Base-by-base conservation (phyloP, 352 stramenopile species). In the Phytophthora pluvialis region DNA sequence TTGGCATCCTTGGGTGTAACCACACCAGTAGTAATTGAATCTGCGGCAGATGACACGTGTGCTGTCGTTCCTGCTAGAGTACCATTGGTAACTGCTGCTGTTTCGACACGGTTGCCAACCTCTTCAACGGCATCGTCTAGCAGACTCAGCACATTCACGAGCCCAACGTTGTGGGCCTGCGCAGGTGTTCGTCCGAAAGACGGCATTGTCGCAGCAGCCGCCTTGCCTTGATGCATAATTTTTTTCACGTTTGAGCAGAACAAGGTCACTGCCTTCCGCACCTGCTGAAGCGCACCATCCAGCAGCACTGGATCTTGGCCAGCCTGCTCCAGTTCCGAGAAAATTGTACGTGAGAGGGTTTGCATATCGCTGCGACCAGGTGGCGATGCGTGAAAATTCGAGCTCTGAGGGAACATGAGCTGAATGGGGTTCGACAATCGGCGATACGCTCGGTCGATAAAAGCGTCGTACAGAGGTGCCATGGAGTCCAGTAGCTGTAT, bases 371-470 rank as follows among this genome's bases (percentile, higher is more conserved):
- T 93, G 11, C 86, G 80, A 25, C 84, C 88, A 10, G 88, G 88
- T 7, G 86, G 84, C 25, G 86, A 93, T 43, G 85, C 75, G 64
- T 96, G 88, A 65, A 93, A 96, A 60, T 86, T 89, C 16, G 81
- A 71, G 65, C 82, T 93, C 33, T 94, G 81, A 8, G 88, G 88
- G 53, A 96, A 96, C 88, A 96, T 96, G 64, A 96, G 83, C 62
- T 93, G 73, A 38, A 96, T 91, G 39, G 86, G 88, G 28, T 86
- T 88, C 3, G 78, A 80, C 54, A 96, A 77, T 2, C 81, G 78
- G 9, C 80, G 72, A 38, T 86, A 88, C 4, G 76, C 73, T 1
- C 78, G 72, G 26, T 92, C 83, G 16, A 87, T 83, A 72, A 91
- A 96, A 6, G 78, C 80, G 21, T 93, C 82, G 28, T 81, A 75